Conservation (phyloP, 441 rosid species). For the Erysimum cheiri region DNA sequence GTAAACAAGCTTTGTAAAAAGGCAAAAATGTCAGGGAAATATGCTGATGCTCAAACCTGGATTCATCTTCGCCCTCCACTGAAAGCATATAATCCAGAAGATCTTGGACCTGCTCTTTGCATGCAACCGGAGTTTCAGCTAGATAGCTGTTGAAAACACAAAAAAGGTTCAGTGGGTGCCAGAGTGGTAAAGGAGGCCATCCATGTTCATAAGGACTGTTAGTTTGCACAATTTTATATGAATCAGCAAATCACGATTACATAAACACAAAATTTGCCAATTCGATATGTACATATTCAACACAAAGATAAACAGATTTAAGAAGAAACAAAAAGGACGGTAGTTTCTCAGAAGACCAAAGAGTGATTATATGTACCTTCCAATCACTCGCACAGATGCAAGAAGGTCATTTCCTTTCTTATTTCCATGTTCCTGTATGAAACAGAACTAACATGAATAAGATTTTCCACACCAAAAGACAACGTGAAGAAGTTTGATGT, state of each 20-base stretch:
- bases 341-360: conserved; percentile 19
- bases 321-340: conserved; percentile 1
- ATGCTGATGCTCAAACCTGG: conserved; percentile 56
- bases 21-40: not conserved
- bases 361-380: conserved; percentile 61
- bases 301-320: not conserved
- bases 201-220: conserved; percentile 1
- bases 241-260: conserved; percentile 5
- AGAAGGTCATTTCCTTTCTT: conserved; percentile 92
- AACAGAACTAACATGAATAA: conserved; percentile 34
- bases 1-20: conserved; percentile 25
- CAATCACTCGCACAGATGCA: conserved; percentile 88
- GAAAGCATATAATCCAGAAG: conserved; percentile 80
- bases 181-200: conserved; percentile 18
- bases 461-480: conserved; percentile 16
- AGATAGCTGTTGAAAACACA: conserved; percentile 68
- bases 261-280: conserved; percentile 10
- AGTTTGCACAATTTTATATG: not conserved
- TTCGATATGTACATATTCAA: not conserved
- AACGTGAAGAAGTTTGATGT: conserved; percentile 9
- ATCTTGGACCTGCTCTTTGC: conserved; percentile 72
- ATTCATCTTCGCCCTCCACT: conserved; percentile 87
- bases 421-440: conserved; percentile 77
- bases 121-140: conserved; percentile 83
- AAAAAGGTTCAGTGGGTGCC: not conserved